phyloP scores from a whole-genome alignment of 257 asterid genomes.

The Plantago major region DNA sequence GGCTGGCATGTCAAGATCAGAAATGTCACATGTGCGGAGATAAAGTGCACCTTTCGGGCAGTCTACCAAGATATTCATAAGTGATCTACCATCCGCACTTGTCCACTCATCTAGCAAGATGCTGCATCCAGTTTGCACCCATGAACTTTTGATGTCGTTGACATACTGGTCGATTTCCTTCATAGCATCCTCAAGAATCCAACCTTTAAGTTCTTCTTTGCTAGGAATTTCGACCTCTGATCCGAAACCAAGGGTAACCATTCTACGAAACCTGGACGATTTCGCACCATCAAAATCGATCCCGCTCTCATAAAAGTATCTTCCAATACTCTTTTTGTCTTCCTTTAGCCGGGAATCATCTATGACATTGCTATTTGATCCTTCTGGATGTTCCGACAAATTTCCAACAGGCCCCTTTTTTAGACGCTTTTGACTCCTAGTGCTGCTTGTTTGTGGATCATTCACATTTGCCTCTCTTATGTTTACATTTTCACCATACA shows the following conservation, averaged over 20 bases:
- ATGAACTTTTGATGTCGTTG: slow-evolving; percentile 28
- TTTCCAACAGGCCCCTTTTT: not conserved
- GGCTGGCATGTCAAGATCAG: slow-evolving; percentile 27
- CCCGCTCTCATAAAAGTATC: slow-evolving; percentile 47
- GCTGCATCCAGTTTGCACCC: slow-evolving; percentile 59
- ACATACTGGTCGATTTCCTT: slow-evolving; percentile 35
- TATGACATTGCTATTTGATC: not conserved
- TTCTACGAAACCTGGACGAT: slow-evolving; percentile 35
- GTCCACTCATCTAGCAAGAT: slow-evolving; percentile 63
- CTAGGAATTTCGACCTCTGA: slow-evolving; percentile 33
- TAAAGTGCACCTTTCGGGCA: slow-evolving; percentile 55
- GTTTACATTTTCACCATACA: too few relatives aligned
- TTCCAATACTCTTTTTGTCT: slow-evolving; percentile 30
- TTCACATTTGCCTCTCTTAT: too few relatives aligned
- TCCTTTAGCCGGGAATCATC: slow-evolving; percentile 13
- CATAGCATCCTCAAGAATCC: slow-evolving; percentile 43
- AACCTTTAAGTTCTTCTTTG: slow-evolving; percentile 42
- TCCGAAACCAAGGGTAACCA: slow-evolving; percentile 26
- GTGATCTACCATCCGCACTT: slow-evolving; percentile 24
- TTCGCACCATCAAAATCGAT: slow-evolving; percentile 30
- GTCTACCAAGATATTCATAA: slow-evolving; percentile 40
- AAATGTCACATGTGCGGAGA: slow-evolving; percentile 37
- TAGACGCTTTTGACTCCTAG: not conserved
- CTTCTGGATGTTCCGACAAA: not conserved
- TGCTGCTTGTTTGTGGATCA: not conserved